These are phyloP conservation scores for Apophysomyces ossiformis DNA, from an alignment of 371 early-diverging fungal genomes.

Conservation along the genomic window DNA sequence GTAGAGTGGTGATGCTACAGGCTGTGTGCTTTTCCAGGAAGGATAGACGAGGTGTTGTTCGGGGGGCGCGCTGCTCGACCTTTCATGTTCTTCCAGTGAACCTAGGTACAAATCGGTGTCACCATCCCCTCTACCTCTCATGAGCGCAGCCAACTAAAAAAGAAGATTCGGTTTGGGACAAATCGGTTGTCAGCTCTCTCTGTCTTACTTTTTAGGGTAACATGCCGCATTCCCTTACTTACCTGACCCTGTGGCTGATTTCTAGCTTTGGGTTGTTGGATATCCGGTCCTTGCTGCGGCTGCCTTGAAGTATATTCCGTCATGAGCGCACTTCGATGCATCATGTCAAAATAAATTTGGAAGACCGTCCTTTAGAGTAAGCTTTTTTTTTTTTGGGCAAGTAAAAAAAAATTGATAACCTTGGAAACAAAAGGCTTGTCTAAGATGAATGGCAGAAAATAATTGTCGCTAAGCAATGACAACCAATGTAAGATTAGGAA, in stretches of 20 bases:
- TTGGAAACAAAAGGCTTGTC: neutral
- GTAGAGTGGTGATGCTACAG: conserved; percentile 13
- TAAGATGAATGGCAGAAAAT: neutral
- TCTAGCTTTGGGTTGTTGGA: conserved; percentile 33
- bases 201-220: conserved; percentile 5
- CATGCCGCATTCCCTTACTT: conserved; percentile 8
- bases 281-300: conserved; percentile 22
- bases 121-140: conserved; percentile 25
- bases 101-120: conserved; percentile 22
- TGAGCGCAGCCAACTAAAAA: conserved; percentile 27
- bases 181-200: neutral
- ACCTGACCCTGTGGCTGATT: conserved; percentile 36
- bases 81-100: conserved; percentile 19
- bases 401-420: neutral
- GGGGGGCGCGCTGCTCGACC: conserved; percentile 26
- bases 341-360: neutral
- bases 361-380: too few relatives aligned
- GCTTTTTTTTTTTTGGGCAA: too few relatives aligned
- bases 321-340: conserved; percentile 21
- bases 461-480: too few relatives aligned
- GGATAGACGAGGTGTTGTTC: conserved; percentile 20
- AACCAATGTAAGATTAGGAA: too few relatives aligned
- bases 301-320: conserved; percentile 13
- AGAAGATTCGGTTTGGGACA: neutral
- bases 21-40: conserved; percentile 7